Conservation (phyloP, 805 yeast genomes). For the Kluyveromyces nonfermentans region DNA sequence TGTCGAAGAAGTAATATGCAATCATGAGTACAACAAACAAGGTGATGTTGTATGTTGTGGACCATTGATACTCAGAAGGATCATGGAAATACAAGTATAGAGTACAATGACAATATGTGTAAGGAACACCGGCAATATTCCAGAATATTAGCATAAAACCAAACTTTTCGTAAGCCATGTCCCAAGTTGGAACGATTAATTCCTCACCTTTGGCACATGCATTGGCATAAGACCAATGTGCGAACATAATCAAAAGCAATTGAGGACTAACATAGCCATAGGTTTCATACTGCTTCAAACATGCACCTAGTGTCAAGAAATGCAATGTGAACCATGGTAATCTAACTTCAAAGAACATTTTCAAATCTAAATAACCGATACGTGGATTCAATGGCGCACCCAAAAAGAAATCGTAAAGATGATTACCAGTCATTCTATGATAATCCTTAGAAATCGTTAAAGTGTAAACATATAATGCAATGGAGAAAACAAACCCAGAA, state of each 20-base stretch:
- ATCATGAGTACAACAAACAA: slow-evolving; percentile 48
- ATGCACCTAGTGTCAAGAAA: slow-evolving; percentile 65
- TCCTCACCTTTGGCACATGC: slow-evolving; percentile 98
- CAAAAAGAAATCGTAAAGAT: slow-evolving; percentile 86
- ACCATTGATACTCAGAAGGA: slow-evolving; percentile 75
- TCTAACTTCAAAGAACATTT: slow-evolving; percentile 96
- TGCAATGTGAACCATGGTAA: slow-evolving; percentile 91
- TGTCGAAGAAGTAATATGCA: slow-evolving; percentile 90
- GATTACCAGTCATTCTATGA: slow-evolving; percentile 87
- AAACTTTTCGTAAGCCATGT: slow-evolving; percentile 97
- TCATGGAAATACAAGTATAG: slow-evolving; percentile 73
- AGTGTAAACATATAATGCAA: slow-evolving; percentile 62
- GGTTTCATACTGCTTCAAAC: slow-evolving; percentile 67
- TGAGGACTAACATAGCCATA: slow-evolving; percentile 78
- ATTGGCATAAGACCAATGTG: slow-evolving; percentile 91
- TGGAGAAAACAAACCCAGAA: slow-evolving; percentile 62
- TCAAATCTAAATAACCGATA: slow-evolving; percentile 82
- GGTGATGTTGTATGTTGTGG: slow-evolving; percentile 46
- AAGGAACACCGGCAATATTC: slow-evolving; percentile 99
- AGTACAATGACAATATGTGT: slow-evolving; percentile 92
- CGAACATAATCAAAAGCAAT: slow-evolving; percentile 60
- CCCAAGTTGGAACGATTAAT: slow-evolving; percentile 96
- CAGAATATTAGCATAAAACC: slow-evolving; percentile 99
- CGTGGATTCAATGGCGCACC: slow-evolving; percentile 97
- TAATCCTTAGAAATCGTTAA: slow-evolving; percentile 60